Conservation (phyloP, 2,329 filamentous ascomycete genomes). For the Ophiostoma triangulosporum region DNA sequence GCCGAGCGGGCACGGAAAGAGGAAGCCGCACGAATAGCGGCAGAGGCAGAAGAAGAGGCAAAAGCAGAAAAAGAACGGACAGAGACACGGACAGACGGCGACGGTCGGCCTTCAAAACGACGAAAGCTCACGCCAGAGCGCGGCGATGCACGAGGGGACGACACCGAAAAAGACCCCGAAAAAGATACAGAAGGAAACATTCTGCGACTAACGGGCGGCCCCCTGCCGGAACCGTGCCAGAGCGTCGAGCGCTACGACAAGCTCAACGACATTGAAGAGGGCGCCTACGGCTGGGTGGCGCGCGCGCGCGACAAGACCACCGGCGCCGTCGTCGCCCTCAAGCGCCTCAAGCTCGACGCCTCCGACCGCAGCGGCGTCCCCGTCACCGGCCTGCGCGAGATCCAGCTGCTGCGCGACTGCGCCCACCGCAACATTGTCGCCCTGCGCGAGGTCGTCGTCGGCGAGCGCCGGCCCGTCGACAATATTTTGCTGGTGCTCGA, state of each 20-base stretch:
- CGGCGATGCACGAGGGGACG: constrained; percentile 12
- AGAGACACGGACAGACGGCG: constrained; percentile 9
- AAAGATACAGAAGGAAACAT: constrained; percentile 34
- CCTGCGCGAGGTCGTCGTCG: constrained; percentile 73
- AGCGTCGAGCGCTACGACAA: constrained; percentile 82
- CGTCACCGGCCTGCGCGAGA: constrained; percentile 85
- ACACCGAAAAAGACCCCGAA: constrained; percentile 4
- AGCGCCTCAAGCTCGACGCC: constrained; percentile 80
- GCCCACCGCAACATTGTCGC: constrained; percentile 71
- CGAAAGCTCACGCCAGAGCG: constrained; percentile 41
- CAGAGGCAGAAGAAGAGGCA: neutral
- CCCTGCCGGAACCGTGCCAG: constrained; percentile 52
- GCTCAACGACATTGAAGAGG: constrained; percentile 94
- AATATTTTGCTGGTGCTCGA: constrained; percentile 88
- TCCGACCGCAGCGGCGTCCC: constrained; percentile 65
- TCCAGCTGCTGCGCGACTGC: constrained; percentile 75
- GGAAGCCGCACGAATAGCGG: constrained; percentile 12
- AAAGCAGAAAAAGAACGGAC: constrained; percentile 6
- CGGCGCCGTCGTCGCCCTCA: constrained; percentile 75
- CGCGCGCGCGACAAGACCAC: constrained; percentile 62
- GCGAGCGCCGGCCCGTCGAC: constrained; percentile 42
- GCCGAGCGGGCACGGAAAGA: constrained; percentile 26
- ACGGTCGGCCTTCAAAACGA: constrained; percentile 45
- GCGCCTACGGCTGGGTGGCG: constrained; percentile 89
- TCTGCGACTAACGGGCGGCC: constrained; percentile 54